These are phyloP conservation scores for Cryptosporidium ryanae DNA, from an alignment of 169 alveolate genomes.

Conservation along the genomic window DNA sequence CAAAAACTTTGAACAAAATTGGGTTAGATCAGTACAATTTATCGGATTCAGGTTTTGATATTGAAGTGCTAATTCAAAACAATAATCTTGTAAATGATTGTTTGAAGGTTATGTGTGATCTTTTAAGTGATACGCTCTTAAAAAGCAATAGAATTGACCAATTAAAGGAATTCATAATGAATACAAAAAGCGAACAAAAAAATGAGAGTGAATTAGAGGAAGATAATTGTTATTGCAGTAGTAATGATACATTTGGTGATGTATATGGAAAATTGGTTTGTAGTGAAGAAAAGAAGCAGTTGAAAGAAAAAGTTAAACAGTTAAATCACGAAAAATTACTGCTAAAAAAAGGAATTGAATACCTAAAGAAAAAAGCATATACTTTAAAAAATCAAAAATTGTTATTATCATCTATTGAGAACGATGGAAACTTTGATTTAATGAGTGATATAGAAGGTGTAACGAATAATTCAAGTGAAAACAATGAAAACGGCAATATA, in stretches of 20 bases:
- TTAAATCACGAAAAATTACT: conserved; percentile 37
- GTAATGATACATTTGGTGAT: conserved; percentile 51
- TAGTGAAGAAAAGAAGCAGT: conserved; percentile 45
- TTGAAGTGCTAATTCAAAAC: conserved; percentile 43
- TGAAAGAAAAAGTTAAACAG: conserved; percentile 41
- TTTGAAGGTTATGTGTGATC: conserved; percentile 52
- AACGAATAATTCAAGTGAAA: conserved; percentile 6
- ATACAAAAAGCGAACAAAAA: not conserved
- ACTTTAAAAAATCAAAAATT: conserved; percentile 35
- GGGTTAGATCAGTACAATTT: conserved; percentile 19
- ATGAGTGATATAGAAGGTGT: conserved; percentile 32
- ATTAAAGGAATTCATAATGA: conserved; percentile 38
- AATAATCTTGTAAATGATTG: conserved; percentile 63
- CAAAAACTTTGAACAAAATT: conserved; percentile 49
- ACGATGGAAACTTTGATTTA: conserved; percentile 33
- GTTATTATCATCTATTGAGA: conserved; percentile 13
- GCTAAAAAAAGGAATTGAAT: conserved; percentile 52
- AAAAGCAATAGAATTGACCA: conserved; percentile 63
- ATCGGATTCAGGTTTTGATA: conserved; percentile 9
- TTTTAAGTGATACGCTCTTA: conserved; percentile 28
- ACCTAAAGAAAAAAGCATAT: conserved; percentile 37
- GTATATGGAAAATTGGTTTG: conserved; percentile 59
- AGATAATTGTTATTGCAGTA: conserved; percentile 34
- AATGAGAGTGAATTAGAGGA: not conserved
- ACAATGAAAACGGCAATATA: not conserved